Conservation (phyloP, 139 green algal genomes). For the Tetraselmis striata region DNA sequence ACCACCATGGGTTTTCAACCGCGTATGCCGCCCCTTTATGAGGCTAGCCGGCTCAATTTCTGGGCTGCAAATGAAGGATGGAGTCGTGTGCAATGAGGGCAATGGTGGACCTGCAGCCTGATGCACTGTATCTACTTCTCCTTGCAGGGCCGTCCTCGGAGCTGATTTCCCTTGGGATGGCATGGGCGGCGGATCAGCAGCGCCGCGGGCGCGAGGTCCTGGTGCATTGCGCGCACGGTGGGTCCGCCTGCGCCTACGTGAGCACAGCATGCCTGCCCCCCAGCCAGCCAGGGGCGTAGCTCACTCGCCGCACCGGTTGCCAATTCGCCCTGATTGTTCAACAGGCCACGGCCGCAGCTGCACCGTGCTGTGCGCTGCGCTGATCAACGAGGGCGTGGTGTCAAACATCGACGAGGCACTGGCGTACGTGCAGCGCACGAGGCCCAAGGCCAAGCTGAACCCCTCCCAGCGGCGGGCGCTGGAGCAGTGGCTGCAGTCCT, state of each 20-base stretch:
- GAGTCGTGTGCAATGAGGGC: neutral
- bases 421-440: neutral
- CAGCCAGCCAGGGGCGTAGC: too few relatives aligned
- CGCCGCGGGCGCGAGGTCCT: neutral
- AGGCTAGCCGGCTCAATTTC: too few relatives aligned
- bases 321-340: too few relatives aligned
- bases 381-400: conserved; percentile 1
- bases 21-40: too few relatives aligned
- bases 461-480: neutral
- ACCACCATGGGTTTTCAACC: too few relatives aligned
- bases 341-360: conserved; percentile 7
- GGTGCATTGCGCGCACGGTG: conserved; percentile 7
- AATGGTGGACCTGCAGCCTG: too few relatives aligned
- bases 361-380: conserved; percentile 5
- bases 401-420: neutral
- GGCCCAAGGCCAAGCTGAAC: conserved; percentile 10
- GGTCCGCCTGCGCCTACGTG: too few relatives aligned
- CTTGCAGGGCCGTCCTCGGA: neutral
- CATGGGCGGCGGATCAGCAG: neutral
- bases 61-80: too few relatives aligned
- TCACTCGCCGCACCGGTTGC: too few relatives aligned
- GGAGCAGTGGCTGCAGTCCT: conserved; percentile 3
- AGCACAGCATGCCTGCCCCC: too few relatives aligned
- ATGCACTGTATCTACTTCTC: too few relatives aligned
- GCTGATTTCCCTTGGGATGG: neutral